Evolutionary conservation across 2,329 filamentous ascomycete genomes (phyloP).

Genomic region (Drechslerella dactyloides): DNA sequence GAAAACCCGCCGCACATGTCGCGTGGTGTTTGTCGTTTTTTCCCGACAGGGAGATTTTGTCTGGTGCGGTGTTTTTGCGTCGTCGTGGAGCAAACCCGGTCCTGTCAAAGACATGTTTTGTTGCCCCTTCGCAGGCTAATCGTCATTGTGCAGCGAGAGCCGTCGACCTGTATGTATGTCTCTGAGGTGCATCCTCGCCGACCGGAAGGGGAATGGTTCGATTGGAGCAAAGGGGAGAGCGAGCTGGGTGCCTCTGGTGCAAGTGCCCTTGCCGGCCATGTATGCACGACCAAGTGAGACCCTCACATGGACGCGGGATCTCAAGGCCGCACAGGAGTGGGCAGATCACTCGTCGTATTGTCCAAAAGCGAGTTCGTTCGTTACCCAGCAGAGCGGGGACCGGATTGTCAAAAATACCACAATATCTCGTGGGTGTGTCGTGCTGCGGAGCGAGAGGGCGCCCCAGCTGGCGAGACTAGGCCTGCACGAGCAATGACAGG

Average conservation of each 20-base stretch:
- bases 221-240: neutral
- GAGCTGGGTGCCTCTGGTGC: conserved; percentile 21
- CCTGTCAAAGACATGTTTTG: conserved; percentile 30
- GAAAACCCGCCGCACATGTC: conserved; percentile 17
- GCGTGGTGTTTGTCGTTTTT: conserved; percentile 19
- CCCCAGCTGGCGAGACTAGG: neutral
- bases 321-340: conserved; percentile 21
- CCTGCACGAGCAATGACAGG: conserved; percentile 27
- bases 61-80: neutral
- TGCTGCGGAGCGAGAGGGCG: conserved; percentile 2
- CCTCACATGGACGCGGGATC: conserved; percentile 30
- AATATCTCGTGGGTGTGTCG: conserved; percentile 5
- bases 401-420: conserved; percentile 35
- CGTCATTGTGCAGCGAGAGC: conserved; percentile 39
- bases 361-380: conserved; percentile 41
- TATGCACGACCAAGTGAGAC: conserved; percentile 28
- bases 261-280: conserved; percentile 14
- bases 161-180: conserved; percentile 17
- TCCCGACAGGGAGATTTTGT: neutral
- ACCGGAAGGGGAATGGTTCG: conserved; percentile 39
- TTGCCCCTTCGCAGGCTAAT: conserved; percentile 22
- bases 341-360: conserved; percentile 47
- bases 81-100: conserved; percentile 27
- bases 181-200: conserved; percentile 28
- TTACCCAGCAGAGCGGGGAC: conserved; percentile 44